These are phyloP conservation scores for Zymoseptoria passerinii DNA, from an alignment of 2,329 filamentous ascomycete genomes.

Conservation along the genomic window DNA sequence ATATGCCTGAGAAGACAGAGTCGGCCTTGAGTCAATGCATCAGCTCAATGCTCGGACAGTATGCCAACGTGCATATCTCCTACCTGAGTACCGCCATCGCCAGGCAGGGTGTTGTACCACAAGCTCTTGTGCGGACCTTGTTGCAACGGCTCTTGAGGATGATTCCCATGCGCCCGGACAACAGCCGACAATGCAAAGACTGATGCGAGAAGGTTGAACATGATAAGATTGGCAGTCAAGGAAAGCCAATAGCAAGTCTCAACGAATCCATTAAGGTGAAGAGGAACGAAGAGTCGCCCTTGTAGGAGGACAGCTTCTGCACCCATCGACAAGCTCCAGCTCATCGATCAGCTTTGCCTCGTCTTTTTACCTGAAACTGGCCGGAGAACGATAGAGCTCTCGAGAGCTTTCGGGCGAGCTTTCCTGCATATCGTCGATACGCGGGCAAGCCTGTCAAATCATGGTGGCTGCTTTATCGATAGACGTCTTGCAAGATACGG, in stretches of 20 bases:
- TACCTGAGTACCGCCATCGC: constrained; percentile 76
- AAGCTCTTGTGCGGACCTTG: constrained; percentile 63
- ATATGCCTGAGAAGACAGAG: constrained; percentile 81
- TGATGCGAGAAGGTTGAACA: constrained; percentile 5
- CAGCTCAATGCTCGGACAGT: not conserved
- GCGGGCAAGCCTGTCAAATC: constrained; percentile 6
- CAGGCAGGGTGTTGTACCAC: constrained; percentile 77
- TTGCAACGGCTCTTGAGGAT: constrained; percentile 52
- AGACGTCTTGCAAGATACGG: not conserved
- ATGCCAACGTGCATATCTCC: not conserved
- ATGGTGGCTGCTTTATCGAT: not conserved
- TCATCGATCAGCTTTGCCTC: not conserved
- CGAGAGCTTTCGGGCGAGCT: constrained; percentile 6
- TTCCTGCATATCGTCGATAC: constrained; percentile 15
- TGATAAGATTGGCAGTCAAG: not conserved
- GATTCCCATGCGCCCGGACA: constrained; percentile 51
- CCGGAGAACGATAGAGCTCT: constrained; percentile 3
- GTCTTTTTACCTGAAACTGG: constrained; percentile 13
- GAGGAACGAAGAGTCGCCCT: not conserved
- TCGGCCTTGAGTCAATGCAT: constrained; percentile 53
- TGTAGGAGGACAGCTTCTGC: not conserved
- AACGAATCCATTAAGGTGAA: not conserved
- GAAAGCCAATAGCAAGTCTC: not conserved
- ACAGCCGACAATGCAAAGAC: constrained; percentile 36
- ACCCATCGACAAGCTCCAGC: not conserved